phyloP scores from a whole-genome alignment of 495 filamentous ascomycete genomes.

The Evernia prunastri region DNA sequence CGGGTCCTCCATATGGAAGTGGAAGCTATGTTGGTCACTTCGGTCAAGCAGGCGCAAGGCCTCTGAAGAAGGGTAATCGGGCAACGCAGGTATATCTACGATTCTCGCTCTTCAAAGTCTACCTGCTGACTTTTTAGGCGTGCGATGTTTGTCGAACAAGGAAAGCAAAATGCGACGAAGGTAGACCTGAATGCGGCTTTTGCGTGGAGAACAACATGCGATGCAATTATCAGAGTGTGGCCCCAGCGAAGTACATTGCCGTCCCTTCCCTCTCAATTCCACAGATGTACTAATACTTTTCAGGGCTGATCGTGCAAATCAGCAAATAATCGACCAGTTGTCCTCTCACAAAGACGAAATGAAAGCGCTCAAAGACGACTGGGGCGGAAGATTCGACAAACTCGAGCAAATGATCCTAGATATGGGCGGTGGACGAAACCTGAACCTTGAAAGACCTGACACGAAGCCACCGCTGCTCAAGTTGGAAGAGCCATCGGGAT shows the following conservation, averaged over 20 bases:
- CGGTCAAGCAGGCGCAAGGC: constrained; percentile 20
- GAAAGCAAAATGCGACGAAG: constrained; percentile 61
- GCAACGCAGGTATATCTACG: constrained; percentile 23
- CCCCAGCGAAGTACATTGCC: constrained; percentile 49
- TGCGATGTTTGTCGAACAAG: constrained; percentile 56
- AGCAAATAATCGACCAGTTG: constrained; percentile 27
- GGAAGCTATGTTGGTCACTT: constrained; percentile 17
- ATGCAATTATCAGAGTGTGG: constrained; percentile 56
- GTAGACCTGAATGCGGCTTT: constrained; percentile 51
- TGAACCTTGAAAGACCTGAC: constrained; percentile 11
- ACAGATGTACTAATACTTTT: constrained; percentile 7
- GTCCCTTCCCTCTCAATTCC: background rate
- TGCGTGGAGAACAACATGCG: constrained; percentile 50
- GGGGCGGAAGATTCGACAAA: constrained; percentile 23
- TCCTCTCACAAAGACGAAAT: constrained; percentile 22
- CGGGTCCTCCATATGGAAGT: constrained; percentile 22
- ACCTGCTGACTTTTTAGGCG: constrained; percentile 37
- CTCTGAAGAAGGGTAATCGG: constrained; percentile 25
- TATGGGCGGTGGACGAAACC: constrained; percentile 5
- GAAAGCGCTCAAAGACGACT: constrained; percentile 20
- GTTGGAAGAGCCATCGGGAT: constrained; percentile 9
- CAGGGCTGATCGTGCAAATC: constrained; percentile 29
- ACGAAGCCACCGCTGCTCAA: constrained; percentile 9
- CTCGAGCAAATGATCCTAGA: constrained; percentile 22
- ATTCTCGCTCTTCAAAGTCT: background rate